Conservation (phyloP, 73 alveolate genomes). For the Effrenium voratum region DNA sequence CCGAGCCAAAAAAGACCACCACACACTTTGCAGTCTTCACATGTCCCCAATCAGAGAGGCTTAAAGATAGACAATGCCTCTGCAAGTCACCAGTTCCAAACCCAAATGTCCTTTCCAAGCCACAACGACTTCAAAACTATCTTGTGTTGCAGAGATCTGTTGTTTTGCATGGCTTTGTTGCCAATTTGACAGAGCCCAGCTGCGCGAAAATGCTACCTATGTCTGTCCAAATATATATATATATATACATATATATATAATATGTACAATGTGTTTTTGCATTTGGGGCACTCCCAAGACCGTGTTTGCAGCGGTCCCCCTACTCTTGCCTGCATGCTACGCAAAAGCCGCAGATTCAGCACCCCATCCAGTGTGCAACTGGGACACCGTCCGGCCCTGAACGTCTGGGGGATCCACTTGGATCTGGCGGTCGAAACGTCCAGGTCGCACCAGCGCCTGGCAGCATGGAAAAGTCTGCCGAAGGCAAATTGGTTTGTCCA, state of each 20-base stretch:
- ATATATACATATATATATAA: not conserved
- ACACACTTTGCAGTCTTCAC: no score
- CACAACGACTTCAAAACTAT: no score
- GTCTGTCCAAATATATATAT: not conserved
- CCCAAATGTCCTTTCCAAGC: no score
- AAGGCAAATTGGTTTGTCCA: not conserved
- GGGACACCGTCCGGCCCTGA: slow-evolving; percentile 98
- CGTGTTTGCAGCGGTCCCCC: not conserved
- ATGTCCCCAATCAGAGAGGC: no score
- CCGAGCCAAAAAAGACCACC: no score
- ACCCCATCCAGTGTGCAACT: not conserved
- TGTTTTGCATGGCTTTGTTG: no score
- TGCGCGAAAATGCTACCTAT: no score
- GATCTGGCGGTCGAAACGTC: slow-evolving; percentile 99
- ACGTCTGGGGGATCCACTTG: slow-evolving; percentile 98
- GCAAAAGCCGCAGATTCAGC: not conserved
- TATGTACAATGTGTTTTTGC: not conserved
- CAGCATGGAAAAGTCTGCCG: slow-evolving; percentile 75
- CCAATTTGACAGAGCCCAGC: no score
- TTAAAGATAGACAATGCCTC: no score
- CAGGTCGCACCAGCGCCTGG: slow-evolving; percentile 99
- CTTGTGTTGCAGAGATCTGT: no score
- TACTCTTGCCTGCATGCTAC: no score
- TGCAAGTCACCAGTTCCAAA: no score
- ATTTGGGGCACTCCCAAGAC: not conserved